Percentiles rank a stretch among this genome's conserved stretches.
phyloP scores from a whole-genome alignment of 2,329 filamentous ascomycete species.

The Alternaria brassicicola region DNA sequence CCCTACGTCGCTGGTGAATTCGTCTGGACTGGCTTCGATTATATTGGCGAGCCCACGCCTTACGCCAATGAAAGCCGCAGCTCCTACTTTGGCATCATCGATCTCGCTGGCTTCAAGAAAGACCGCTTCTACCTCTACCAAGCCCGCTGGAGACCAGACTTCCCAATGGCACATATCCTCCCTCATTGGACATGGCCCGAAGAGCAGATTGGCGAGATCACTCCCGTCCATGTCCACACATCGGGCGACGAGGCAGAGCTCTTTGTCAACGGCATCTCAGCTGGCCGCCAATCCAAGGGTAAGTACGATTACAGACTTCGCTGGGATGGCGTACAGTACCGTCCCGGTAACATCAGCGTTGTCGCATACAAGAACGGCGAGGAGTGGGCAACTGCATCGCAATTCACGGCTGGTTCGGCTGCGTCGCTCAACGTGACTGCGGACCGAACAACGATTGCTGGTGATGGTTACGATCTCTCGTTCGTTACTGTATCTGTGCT shows the following conservation, averaged over 20 bases:
- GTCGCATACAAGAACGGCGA: conserved; percentile 57
- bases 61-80: conserved; percentile 57
- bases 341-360: conserved; percentile 56
- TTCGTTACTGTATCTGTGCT: conserved; percentile 56
- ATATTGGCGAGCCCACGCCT: conserved; percentile 59
- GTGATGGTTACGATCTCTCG: conserved; percentile 54
- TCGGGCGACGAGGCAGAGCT: conserved; percentile 61
- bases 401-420: conserved; percentile 52
- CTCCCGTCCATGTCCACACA: conserved; percentile 62
- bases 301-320: conserved; percentile 57
- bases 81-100: conserved; percentile 64
- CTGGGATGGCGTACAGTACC: conserved; percentile 60
- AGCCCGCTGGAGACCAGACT: conserved; percentile 58
- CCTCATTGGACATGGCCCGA: conserved; percentile 63
- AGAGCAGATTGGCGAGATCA: conserved; percentile 53
- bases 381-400: conserved; percentile 54
- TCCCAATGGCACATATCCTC: conserved; percentile 59
- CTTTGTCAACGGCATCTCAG: conserved; percentile 59
- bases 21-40: conserved; percentile 60
- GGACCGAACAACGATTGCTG: conserved; percentile 51
- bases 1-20: conserved; percentile 62
- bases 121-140: conserved; percentile 64
- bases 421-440: conserved; percentile 49
- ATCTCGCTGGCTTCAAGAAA: conserved; percentile 64
- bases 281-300: conserved; percentile 49